phyloP scores from a whole-genome alignment of 192 early-diverging fungal genomes.

The Backusella parvicylindrica region DNA sequence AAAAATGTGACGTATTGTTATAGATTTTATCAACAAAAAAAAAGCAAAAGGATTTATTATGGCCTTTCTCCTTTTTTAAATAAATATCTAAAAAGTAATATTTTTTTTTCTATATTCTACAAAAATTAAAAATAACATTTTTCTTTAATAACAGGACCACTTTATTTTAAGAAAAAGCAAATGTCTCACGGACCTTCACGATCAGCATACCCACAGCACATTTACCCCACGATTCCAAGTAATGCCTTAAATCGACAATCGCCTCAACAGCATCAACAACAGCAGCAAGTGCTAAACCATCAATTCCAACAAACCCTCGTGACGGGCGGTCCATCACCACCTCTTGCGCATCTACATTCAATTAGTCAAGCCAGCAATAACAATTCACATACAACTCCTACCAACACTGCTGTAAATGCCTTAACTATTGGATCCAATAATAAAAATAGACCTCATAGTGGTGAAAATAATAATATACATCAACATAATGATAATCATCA shows the following conservation, averaged over 20 bases:
- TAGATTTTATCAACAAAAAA: not conserved
- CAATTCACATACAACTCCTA: not conserved
- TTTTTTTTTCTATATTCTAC: not conserved
- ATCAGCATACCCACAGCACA: not conserved
- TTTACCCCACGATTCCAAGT: not conserved
- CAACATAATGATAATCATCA: not conserved
- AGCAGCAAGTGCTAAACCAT: not conserved
- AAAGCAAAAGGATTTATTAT: not conserved
- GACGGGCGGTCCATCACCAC: not conserved
- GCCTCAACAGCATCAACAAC: slow-evolving; percentile 11
- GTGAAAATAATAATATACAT: not conserved
- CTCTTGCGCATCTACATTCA: not conserved
- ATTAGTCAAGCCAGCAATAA: not conserved
- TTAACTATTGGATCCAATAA: not conserved
- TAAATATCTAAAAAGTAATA: not conserved
- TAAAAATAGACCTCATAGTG: not conserved
- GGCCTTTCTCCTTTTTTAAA: not conserved
- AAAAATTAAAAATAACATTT: not conserved
- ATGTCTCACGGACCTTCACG: slow-evolving; percentile 17
- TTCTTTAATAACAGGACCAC: not conserved
- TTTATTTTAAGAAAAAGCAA: not conserved
- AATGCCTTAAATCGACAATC: not conserved
- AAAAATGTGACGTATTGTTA: not conserved
- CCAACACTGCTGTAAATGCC: not conserved
- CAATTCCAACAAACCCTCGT: slow-evolving; percentile 3